Base-by-base conservation (phyloP, 2,329 filamentous ascomycete species). In the Epichloe bromicola region DNA sequence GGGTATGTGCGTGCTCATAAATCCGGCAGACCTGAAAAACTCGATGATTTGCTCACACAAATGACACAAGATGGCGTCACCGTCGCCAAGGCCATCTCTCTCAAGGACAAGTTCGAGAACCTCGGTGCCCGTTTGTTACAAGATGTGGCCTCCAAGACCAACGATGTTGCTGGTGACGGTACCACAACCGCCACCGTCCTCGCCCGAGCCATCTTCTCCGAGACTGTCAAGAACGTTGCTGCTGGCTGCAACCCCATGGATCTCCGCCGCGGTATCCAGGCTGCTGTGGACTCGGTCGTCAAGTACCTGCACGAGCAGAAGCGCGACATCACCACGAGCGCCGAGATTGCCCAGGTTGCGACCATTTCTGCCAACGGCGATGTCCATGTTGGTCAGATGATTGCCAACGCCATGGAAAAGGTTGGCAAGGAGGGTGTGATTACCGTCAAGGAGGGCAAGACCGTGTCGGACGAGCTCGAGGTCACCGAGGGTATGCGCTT, bases 191-290 rank as follows among this genome's bases (percentile, higher is more conserved):
- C 93, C 58, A 98, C 93, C 57, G 93, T 97, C 60, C 88, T 98
- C 60, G 93, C 89, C 62, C 88, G 89, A 62, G 87, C 90, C 69
- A 98, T 98, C 74, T 98, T 98, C 82, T 95, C 93, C 71, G 93
- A 98, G 80, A 97, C 91, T 51, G 93, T 97, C 69, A 98, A 98
- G 85, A 98, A 98, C 70, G 93, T 98, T 58, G 93, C 93, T 59
- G 93, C 93, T 57, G 93, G 93, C 66, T 98, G 93, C 85, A 98
- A 98, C 78, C 93, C 93, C 60, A 97, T 98, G 93, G 93, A 98
- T 67, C 81, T 98, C 65, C 85, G 93, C 70, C 85, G 93, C 63
- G 93, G 93, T 71, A 97, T 93, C 65, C 93, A 98, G 78, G 87
- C 90, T 60, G 91, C 91, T 53, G 93, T 98, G 57, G 88, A 95